Evolutionary conservation across 371 early-diverging fungal genomes (phyloP), one percentile per base, ranked within the genome.

Genomic region (Smittium culicis): DNA sequence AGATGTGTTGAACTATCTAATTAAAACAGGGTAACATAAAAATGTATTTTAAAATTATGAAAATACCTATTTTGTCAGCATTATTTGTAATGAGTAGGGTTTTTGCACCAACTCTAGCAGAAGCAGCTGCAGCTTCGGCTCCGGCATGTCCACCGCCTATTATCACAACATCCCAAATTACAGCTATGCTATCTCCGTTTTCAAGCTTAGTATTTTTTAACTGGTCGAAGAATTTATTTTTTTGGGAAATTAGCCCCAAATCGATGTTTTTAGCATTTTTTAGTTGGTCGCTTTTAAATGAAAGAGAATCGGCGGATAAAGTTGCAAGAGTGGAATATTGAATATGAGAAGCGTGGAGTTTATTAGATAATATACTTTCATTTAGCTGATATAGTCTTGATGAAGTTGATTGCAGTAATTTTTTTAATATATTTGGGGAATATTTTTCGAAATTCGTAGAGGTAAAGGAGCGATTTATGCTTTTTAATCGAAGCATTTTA

Each of bases 71-170:
- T 0, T 89, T 91, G 58, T 88, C 85, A 1, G 80, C 72, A 61
- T 84, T 84, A 59, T 89, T 89, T 11, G 92, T 91, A n/a, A 91
- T 77, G 1, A 91, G 71, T 35, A 90, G 70, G 0, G 90, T 88
- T 54, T 77, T 81, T 60, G 89, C 89, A 14, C 92, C 92, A 0
- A 85, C 76, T 65, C 92, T 74, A 8, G 91, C 91, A 35, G 90
- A 86, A n/a, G 90, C 91, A 2, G 91, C 80, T 71, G 88, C 82
- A 5, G 91, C 90, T 69, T 91, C 92, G 3, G 87, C 87, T 2
- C 92, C 92, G 8, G 92, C 92, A 81, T 91, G 92, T 0, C 92
- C 92, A 45, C 91, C 92, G 17, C 92, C 92, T 65, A 91, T 86
- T 1, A 91, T 87, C 66, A 91, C 81, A 1, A 77, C 79, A 54